Evolutionary conservation across 1,284 basidiomycete genomes (phyloP).

Genomic region (Entoloma clypeatum): DNA sequence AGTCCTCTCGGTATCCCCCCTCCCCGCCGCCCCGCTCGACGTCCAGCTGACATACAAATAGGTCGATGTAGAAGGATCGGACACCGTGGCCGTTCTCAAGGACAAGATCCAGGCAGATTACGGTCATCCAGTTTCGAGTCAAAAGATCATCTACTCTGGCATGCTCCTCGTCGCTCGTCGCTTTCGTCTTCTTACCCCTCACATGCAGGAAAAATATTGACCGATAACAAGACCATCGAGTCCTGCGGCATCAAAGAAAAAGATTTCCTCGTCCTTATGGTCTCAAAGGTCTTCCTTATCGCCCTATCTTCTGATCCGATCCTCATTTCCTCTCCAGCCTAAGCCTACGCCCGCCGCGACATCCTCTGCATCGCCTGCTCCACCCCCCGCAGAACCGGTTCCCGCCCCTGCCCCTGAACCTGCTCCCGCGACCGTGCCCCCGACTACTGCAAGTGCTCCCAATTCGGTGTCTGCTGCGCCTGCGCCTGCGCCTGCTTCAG

Average conservation of each 20-base stretch:
- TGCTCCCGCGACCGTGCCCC: constrained; percentile 27
- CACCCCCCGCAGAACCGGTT: constrained; percentile 28
- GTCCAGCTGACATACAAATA: constrained; percentile 28
- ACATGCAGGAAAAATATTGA: constrained; percentile 81
- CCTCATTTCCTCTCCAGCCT: constrained; percentile 37
- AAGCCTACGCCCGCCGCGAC: constrained; percentile 47
- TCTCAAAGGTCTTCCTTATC: constrained; percentile 72
- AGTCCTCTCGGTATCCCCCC: constrained; percentile 57
- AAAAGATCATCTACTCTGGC: constrained; percentile 98
- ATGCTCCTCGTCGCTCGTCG: constrained; percentile 14
- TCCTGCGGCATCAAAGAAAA: constrained; percentile 96
- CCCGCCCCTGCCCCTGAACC: constrained; percentile 27
- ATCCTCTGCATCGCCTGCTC: constrained; percentile 27
- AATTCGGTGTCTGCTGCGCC: no score
- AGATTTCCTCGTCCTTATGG: constrained; percentile 98
- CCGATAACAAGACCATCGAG: constrained; percentile 86
- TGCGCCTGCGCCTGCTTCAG: constrained; percentile 34
- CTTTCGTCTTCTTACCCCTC: constrained; percentile 5
- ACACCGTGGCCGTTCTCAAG: constrained; percentile 83
- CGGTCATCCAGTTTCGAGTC: constrained; percentile 67
- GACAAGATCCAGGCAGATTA: constrained; percentile 79
- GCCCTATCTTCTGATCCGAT: constrained; percentile 5
- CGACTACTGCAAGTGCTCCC: no score
- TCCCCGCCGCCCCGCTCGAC: background rate
- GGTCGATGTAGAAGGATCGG: constrained; percentile 78